phyloP scores from a whole-genome alignment of 495 filamentous ascomycete species.

The Talaromyces borbonicus region DNA sequence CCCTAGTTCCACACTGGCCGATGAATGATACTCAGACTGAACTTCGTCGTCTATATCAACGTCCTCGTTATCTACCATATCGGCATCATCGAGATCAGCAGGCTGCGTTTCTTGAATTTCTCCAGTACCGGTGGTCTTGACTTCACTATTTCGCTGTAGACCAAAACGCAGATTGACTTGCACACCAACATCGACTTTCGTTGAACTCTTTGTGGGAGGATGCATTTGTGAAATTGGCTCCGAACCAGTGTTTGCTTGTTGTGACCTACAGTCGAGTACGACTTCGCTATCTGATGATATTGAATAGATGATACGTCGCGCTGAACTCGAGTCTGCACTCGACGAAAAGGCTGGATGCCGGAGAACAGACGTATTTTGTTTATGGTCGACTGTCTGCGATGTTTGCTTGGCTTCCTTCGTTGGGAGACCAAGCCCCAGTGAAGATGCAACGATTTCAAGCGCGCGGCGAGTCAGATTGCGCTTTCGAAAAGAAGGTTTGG shows the following conservation, averaged over 20 bases:
- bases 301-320: not conserved
- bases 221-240: not conserved
- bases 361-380: not conserved
- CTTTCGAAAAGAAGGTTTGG: conserved; percentile 24
- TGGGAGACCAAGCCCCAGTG: conserved; percentile 14
- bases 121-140: not conserved
- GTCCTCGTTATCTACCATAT: not conserved
- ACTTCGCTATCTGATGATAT: not conserved
- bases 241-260: not conserved
- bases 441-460: conserved; percentile 18
- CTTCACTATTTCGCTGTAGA: not conserved
- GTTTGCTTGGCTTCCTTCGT: not conserved
- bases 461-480: conserved; percentile 23
- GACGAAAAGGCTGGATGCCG: not conserved
- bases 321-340: not conserved
- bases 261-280: not conserved
- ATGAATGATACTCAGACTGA: conserved; percentile 17
- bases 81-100: not conserved
- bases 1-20: conserved; percentile 35
- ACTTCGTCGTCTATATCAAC: not conserved
- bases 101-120: not conserved
- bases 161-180: not conserved
- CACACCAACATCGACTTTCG: not conserved
- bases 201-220: not conserved
- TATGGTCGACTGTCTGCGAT: not conserved